phyloP scores from a whole-genome alignment of 2,329 filamentous ascomycete species.

The Arthrobotrys entomopaga region DNA sequence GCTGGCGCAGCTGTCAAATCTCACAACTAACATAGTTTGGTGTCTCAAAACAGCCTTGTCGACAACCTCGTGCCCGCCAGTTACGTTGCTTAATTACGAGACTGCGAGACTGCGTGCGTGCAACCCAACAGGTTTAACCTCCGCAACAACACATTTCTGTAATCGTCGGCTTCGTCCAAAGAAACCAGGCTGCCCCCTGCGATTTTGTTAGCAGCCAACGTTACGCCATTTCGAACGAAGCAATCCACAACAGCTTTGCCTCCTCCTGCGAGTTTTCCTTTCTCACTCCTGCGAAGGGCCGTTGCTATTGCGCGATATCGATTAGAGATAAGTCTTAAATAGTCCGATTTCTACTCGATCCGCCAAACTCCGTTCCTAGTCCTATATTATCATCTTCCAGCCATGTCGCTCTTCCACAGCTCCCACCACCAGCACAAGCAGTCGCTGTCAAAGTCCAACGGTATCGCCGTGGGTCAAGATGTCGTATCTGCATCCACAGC shows the following conservation, averaged over 20 bases:
- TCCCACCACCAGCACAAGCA: conserved; percentile 25
- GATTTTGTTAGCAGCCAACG: not conserved
- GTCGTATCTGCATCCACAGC: not conserved
- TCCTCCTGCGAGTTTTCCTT: too few relatives aligned
- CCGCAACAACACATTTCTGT: not conserved
- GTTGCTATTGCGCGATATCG: too few relatives aligned
- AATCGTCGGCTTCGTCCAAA: not conserved
- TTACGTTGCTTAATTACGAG: not conserved
- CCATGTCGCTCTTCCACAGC: conserved; percentile 50
- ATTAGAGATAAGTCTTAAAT: too few relatives aligned
- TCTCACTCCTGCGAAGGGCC: too few relatives aligned
- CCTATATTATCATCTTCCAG: not conserved
- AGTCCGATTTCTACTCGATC: too few relatives aligned
- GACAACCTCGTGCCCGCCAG: conserved; percentile 5
- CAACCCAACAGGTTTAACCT: not conserved
- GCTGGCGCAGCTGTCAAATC: too few relatives aligned
- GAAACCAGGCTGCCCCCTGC: not conserved
- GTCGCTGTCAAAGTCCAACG: conserved; percentile 27
- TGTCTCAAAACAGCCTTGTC: not conserved
- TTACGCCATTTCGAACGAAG: too few relatives aligned
- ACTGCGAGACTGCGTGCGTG: too few relatives aligned
- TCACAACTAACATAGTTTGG: conserved; percentile 3
- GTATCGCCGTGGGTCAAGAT: conserved; percentile 13
- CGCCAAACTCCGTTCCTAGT: too few relatives aligned
- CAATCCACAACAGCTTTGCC: too few relatives aligned